Percentiles rank a stretch among this genome's conserved stretches.
phyloP scores from a whole-genome alignment of 1,284 basidiomycete genomes.

The Chalciporus piperatoides region DNA sequence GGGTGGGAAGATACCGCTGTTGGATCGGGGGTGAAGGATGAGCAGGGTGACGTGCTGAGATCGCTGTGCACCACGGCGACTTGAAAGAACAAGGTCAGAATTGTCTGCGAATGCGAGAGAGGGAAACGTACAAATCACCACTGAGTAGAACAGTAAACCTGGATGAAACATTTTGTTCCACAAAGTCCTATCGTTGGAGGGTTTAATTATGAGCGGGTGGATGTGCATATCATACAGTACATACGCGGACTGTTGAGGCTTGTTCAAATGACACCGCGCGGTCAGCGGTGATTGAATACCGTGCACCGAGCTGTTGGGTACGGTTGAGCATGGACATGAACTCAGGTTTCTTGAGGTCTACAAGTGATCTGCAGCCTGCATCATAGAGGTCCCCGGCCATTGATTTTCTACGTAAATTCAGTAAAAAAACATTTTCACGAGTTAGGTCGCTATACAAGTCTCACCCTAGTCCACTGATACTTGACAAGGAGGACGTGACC shows the following conservation, averaged over 20 bases:
- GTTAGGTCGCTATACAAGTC: slow-evolving; percentile 15
- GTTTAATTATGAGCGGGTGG: neutral
- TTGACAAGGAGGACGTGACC: slow-evolving; percentile 15
- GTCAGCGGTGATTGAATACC: slow-evolving; percentile 39
- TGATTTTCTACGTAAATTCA: slow-evolving; percentile 26
- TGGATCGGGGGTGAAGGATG: slow-evolving; percentile 41
- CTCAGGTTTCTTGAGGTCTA: slow-evolving; percentile 39
- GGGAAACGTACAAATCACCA: slow-evolving; percentile 48
- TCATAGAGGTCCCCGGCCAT: slow-evolving; percentile 43
- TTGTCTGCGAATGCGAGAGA: slow-evolving; percentile 8
- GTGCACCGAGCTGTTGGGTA: slow-evolving; percentile 36
- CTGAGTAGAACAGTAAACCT: slow-evolving; percentile 43
- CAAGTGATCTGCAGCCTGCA: slow-evolving; percentile 46
- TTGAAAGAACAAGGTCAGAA: slow-evolving; percentile 21
- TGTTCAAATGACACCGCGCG: slow-evolving; percentile 37
- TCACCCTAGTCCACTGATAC: slow-evolving; percentile 25
- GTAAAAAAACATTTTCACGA: neutral
- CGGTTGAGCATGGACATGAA: slow-evolving; percentile 37
- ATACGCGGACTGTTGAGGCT: slow-evolving; percentile 43
- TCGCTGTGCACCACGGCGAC: slow-evolving; percentile 41
- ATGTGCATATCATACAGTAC: slow-evolving; percentile 10
- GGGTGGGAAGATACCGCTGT: slow-evolving; percentile 38
- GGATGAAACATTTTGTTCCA: slow-evolving; percentile 41
- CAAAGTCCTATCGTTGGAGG: slow-evolving; percentile 37
- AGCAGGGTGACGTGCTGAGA: slow-evolving; percentile 40